phyloP scores from a whole-genome alignment of 345 rosid genomes.

The Hibiscus syriacus region DNA sequence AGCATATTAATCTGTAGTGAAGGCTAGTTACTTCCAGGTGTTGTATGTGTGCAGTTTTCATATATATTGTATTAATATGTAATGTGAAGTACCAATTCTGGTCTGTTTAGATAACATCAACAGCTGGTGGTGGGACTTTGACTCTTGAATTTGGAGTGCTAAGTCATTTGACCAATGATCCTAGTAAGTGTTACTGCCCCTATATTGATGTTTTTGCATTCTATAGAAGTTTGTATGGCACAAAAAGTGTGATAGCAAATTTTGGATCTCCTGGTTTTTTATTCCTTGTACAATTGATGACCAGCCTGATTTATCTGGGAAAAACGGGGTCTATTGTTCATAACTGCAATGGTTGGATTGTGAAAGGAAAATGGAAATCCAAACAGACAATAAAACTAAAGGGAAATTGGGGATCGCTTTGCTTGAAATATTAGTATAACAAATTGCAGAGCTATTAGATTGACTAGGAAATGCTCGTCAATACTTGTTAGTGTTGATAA shows the following conservation, averaged over 20 bases:
- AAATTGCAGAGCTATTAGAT: too few species aligned
- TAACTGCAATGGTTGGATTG: too few species aligned
- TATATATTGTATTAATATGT: background rate
- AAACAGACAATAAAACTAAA: too few species aligned
- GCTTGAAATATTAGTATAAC: too few species aligned
- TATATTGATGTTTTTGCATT: background rate
- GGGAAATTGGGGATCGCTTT: too few species aligned
- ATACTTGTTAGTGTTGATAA: background rate
- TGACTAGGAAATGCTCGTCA: background rate
- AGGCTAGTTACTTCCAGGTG: background rate
- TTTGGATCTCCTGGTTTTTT: too few species aligned
- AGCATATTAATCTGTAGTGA: background rate
- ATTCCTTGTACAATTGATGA: background rate
- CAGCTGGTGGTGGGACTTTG: constrained; percentile 99
- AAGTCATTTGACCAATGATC: constrained; percentile 88
- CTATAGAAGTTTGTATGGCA: background rate
- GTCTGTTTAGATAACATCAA: constrained; percentile 73
- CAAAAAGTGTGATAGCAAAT: background rate
- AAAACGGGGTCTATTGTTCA: too few species aligned
- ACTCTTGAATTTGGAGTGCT: constrained; percentile 93
- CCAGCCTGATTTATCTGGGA: background rate
- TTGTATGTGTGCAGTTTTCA: background rate
- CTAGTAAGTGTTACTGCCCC: constrained; percentile 41
- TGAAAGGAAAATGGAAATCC: too few species aligned
- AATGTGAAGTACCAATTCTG: constrained; percentile 13